Conservation (phyloP, 768 basidiomycete genomes). For the Lyophyllum shimeji region DNA sequence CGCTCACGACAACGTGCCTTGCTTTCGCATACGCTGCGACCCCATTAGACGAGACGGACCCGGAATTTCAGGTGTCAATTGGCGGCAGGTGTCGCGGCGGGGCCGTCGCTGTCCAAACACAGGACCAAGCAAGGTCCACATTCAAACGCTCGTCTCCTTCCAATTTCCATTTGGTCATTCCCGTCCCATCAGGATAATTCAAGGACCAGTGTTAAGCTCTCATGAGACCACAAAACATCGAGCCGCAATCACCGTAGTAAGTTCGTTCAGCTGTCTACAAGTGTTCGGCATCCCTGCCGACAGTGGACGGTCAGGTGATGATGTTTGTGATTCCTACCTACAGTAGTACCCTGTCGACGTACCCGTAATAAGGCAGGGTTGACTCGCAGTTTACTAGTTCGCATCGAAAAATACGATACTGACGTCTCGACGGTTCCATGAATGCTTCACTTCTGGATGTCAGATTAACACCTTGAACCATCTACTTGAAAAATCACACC, state of each 20-base stretch:
- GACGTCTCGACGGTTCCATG: background rate
- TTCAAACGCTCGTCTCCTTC: background rate
- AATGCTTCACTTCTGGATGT: background rate
- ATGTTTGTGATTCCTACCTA: background rate
- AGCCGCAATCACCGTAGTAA: conserved; percentile 9
- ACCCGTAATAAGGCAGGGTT: background rate
- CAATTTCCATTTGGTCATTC: conserved; percentile 1
- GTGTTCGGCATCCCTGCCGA: background rate
- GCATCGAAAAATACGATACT: background rate
- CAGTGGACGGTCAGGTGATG: conserved; percentile 5
- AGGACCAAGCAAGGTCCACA: background rate
- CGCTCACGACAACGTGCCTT: conserved; percentile 1
- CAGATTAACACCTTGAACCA: background rate
- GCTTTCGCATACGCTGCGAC: background rate
- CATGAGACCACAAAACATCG: background rate
- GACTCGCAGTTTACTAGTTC: background rate
- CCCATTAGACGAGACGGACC: conserved; percentile 1
- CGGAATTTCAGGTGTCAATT: background rate
- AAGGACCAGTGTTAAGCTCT: background rate
- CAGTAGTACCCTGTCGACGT: too few relatives aligned
- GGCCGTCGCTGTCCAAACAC: background rate
- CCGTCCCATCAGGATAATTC: conserved; percentile 6
- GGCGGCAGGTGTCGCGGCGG: background rate
- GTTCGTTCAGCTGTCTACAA: background rate
- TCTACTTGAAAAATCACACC: background rate